A percentile compares a stretch with the other conserved stretches of the same genome.
Evolutionary conservation across 2,329 filamentous ascomycete genomes (phyloP).

Genomic region (Fusarium miscanthi): DNA sequence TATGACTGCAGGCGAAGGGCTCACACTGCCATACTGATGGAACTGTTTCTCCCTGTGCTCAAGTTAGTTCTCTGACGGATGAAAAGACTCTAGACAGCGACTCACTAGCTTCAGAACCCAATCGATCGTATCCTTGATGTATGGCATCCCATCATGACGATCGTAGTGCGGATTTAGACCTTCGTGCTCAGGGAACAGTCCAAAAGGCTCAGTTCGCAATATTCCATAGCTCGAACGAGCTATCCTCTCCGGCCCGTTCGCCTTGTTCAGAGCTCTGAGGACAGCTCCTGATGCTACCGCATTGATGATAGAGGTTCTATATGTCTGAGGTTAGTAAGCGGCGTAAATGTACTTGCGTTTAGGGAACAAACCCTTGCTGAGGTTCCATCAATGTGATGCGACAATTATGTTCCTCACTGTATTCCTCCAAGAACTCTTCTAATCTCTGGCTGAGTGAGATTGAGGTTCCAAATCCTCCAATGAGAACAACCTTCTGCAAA

Average conservation of each 20-base stretch:
- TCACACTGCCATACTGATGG: neutral
- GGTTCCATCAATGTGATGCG: fast-evolving
- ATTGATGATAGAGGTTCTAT: neutral
- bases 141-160: neutral
- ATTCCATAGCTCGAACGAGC: slow-evolving; percentile 6
- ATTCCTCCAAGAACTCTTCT: fast-evolving
- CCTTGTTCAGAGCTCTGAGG: neutral
- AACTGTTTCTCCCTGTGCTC: neutral
- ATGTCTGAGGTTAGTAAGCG: fast-evolving
- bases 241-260: neutral
- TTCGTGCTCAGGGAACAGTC: neutral
- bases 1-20: neutral
- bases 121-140: neutral
- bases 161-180: fast-evolving
- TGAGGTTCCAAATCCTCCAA: slow-evolving; percentile 6
- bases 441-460: neutral
- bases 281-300: slow-evolving; percentile 5
- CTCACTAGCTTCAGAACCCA: slow-evolving; percentile 8
- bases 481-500: neutral
- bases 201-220: neutral
- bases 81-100: fast-evolving
- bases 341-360: fast-evolving
- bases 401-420: fast-evolving
- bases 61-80: fast-evolving
- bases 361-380: neutral